Evolutionary conservation across 306 rosid species (phyloP), one percentile per base, ranked within the genome.

Genomic region (Vicia sativa): DNA sequence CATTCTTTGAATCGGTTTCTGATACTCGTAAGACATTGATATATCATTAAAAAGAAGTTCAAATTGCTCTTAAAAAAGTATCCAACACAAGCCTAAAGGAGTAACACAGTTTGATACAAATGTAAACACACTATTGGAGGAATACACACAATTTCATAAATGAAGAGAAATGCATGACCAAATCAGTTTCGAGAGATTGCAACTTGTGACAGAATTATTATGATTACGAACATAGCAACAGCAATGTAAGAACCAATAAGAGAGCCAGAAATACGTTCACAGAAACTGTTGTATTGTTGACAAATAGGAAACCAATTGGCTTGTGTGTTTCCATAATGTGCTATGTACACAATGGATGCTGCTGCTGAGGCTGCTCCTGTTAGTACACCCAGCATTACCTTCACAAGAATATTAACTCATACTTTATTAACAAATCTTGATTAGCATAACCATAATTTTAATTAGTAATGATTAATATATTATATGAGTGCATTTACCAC

Each of bases 311-410:
- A 62, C 90, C 90, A 85, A 45, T 85, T 87, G 54, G 82, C 76
- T 39, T 3, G 25, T 31, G 86, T 23, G 68, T 79, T 85, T 25
- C 90, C 93, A 4, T 84, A 5, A 41, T 87, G 86, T 57, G 89
- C 90, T 69, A 87, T 35, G 73, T 43, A 64, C 21, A 84, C 87
- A 52, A 80, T 80, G 0, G 83, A 60, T 59, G 86, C 18, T 57
- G 92, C 87, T 43, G 89, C 84, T 0, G 92, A 87, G 21, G 89
- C 87, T 38, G 77, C 86, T 0, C 80, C 79, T 43, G 81, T 65
- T 3, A 82, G 28, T 34, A 87, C 77, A 66, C 75, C 85, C 87
- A 80, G 3, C 86, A 82, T 84, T 15, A 54, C 80, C 87, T 87
- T 79, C 45, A 77, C 70, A 79, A 49, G 7, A 4, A 38, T 29